Conservation (phyloP, 2,329 filamentous ascomycete species). For the Curvularia sp. region DNA sequence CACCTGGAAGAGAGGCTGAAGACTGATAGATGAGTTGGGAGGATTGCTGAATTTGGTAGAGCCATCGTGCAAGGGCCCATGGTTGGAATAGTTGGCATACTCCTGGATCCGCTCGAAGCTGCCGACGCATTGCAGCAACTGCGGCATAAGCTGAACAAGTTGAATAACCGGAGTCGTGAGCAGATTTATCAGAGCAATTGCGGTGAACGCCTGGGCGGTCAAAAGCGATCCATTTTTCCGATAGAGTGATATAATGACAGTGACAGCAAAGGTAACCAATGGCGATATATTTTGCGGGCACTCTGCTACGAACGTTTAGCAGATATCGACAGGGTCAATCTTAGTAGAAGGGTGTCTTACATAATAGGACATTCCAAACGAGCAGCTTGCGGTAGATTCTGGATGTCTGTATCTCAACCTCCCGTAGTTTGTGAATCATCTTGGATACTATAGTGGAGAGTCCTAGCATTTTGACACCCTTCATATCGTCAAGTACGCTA, state of each 20-base stretch:
- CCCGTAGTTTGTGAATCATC: background rate
- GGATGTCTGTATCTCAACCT: background rate
- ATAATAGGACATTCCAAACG: background rate
- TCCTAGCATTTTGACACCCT: background rate
- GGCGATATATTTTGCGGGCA: constrained; percentile 8
- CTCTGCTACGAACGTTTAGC: background rate
- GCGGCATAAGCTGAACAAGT: constrained; percentile 6
- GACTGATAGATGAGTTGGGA: background rate
- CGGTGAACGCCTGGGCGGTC: constrained; percentile 1
- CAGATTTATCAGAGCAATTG: constrained; percentile 3
- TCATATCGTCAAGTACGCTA: background rate
- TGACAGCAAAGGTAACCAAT: background rate
- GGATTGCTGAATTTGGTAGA: background rate
- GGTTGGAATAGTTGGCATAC: background rate
- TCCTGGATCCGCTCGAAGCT: constrained; percentile 6
- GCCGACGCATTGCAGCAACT: constrained; percentile 7
- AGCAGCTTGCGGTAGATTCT: background rate
- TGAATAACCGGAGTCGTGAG: constrained; percentile 2
- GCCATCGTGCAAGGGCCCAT: background rate
- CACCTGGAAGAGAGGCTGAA: background rate
- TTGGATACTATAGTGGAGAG: background rate
- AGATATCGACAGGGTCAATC: background rate
- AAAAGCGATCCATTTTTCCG: constrained; percentile 3
- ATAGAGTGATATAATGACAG: background rate
- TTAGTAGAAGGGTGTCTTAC: background rate